These are phyloP conservation scores for Dentipellis fragilis DNA, from an alignment of 768 basidiomycete genomes.

Conservation along the genomic window DNA sequence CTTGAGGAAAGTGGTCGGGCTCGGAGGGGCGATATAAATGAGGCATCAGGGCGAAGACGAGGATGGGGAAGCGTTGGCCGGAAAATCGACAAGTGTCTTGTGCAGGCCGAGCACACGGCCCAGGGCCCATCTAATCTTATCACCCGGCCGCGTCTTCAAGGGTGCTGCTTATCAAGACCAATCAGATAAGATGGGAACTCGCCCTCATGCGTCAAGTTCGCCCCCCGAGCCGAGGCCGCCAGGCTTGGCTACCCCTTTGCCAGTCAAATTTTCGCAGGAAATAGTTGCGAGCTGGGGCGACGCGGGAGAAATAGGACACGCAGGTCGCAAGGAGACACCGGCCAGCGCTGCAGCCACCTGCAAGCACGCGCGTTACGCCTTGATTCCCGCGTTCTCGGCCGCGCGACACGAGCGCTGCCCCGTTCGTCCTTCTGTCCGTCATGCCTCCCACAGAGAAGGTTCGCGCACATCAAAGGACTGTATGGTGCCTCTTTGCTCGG, in stretches of 20 bases:
- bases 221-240: too few relatives aligned
- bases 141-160: not conserved
- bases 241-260: not conserved
- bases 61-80: not conserved
- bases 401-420: too few relatives aligned
- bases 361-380: too few relatives aligned
- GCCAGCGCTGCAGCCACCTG: too few relatives aligned
- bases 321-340: too few relatives aligned
- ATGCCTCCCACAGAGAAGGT: not conserved
- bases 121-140: slow-evolving; percentile 5
- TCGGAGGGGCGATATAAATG: slow-evolving; percentile 10
- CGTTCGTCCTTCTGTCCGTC: not conserved
- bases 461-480: not conserved
- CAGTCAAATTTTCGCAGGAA: not conserved
- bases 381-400: too few relatives aligned
- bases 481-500: not conserved
- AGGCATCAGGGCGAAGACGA: slow-evolving; percentile 1
- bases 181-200: slow-evolving; percentile 12
- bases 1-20: not conserved
- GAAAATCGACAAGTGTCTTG: not conserved
- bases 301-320: not conserved
- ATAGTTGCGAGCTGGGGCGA: not conserved
- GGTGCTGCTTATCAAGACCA: slow-evolving; percentile 3
- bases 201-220: not conserved
- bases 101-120: not conserved